Percentiles rank a stretch among this genome's conserved stretches.
Conservation (phyloP, 2,329 filamentous ascomycete species). For the Xylariaceae sp. region DNA sequence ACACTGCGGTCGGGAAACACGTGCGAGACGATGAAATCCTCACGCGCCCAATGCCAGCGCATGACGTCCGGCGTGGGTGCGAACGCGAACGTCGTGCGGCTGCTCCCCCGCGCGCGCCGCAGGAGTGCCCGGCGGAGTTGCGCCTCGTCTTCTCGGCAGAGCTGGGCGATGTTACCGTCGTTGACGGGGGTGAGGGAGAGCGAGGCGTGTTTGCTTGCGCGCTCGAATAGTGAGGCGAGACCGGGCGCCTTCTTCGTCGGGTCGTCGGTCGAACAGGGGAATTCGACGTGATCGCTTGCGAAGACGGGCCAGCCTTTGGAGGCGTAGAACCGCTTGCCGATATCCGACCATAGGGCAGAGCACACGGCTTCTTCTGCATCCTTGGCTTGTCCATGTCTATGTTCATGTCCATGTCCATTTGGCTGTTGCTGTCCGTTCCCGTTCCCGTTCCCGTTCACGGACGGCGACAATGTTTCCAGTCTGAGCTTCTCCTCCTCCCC, state of each 20-base stretch:
- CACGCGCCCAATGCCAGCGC: conserved; percentile 72
- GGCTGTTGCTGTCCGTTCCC: conserved; percentile 1
- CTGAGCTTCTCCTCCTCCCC: conserved; percentile 18
- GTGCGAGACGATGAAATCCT: conserved; percentile 67
- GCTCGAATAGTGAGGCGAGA: conserved; percentile 22
- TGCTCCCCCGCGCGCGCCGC: conserved; percentile 29
- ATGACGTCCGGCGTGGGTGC: conserved; percentile 62
- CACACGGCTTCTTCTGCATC: conserved; percentile 44
- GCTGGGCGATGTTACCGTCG: conserved; percentile 52
- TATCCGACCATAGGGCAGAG: conserved; percentile 80
- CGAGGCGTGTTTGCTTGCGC: not conserved
- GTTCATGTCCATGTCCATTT: not conserved
- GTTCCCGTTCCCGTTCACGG: not conserved
- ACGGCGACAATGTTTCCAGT: not conserved
- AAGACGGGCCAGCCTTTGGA: conserved; percentile 71
- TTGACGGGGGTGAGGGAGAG: conserved; percentile 42
- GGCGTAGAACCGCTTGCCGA: conserved; percentile 78
- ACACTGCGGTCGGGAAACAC: conserved; percentile 43
- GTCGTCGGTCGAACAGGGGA: conserved; percentile 36
- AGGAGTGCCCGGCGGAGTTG: conserved; percentile 52
- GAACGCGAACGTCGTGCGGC: conserved; percentile 56
- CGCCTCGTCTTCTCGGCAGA: conserved; percentile 60
- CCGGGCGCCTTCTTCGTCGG: conserved; percentile 15
- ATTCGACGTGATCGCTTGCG: conserved; percentile 64
- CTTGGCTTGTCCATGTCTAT: too few relatives aligned